phyloP scores from a whole-genome alignment of 495 filamentous ascomycete species.

The Podospora bellae-mahoneyi region DNA sequence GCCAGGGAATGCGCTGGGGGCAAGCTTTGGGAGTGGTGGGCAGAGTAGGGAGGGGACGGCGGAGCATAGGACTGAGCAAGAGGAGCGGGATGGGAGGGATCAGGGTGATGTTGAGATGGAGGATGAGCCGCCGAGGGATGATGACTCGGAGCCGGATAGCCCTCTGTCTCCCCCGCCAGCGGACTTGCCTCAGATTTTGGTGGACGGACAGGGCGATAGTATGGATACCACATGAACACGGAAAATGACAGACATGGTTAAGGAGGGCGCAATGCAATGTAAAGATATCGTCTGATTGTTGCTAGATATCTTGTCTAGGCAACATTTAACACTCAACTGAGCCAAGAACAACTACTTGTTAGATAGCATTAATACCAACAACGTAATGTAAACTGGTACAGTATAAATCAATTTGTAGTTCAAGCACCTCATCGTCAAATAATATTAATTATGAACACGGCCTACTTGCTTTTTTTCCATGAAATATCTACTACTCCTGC shows the following conservation, averaged over 20 bases:
- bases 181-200: slow-evolving; percentile 48
- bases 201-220: slow-evolving; percentile 57
- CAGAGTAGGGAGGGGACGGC: slow-evolving; percentile 34
- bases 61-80: slow-evolving; percentile 43
- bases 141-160: slow-evolving; percentile 39
- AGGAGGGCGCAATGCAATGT: background rate
- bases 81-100: slow-evolving; percentile 55
- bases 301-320: background rate
- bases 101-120: slow-evolving; percentile 53
- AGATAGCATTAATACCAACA: background rate
- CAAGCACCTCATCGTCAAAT: background rate
- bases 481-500: slow-evolving; percentile 12
- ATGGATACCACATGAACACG: slow-evolving; percentile 62
- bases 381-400: background rate
- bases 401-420: background rate
- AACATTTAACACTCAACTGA: background rate
- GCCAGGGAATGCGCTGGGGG: slow-evolving; percentile 44
- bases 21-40: slow-evolving; percentile 40
- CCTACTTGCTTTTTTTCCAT: background rate
- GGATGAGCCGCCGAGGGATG: slow-evolving; percentile 32
- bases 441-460: background rate
- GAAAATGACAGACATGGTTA: background rate
- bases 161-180: slow-evolving; percentile 33
- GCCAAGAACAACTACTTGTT: background rate
- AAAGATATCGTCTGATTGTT: background rate